A percentile compares a stretch with the other conserved stretches of the same genome.
phyloP scores from a whole-genome alignment of 139 green algal species.

The Protoeuglena noctilucae region DNA sequence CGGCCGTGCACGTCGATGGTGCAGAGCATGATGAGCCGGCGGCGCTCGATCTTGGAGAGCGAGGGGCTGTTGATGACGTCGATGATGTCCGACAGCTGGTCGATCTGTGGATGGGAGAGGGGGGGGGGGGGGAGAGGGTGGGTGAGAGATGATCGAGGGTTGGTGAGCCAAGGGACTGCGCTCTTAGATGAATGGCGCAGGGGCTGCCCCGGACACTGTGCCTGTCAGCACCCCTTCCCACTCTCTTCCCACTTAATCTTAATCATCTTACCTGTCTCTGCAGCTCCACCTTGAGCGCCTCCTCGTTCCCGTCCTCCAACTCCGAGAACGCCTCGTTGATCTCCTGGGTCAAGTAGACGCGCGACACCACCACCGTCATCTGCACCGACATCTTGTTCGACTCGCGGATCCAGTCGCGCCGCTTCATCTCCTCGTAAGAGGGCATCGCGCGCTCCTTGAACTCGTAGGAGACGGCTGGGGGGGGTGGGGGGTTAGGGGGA shows the following conservation, averaged over 20 bases:
- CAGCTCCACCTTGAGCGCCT: constrained; percentile 57
- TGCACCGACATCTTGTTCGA: constrained; percentile 66
- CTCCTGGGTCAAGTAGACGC: constrained; percentile 80
- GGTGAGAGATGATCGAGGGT: no score
- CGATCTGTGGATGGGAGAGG: no score
- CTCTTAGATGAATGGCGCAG: no score
- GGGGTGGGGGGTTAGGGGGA: no score
- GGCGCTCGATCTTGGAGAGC: constrained; percentile 61
- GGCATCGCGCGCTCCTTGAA: constrained; percentile 53
- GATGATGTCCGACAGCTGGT: constrained; percentile 65
- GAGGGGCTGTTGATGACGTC: constrained; percentile 66
- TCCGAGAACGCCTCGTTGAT: constrained; percentile 77
- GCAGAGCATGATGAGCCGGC: constrained; percentile 88
- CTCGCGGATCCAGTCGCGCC: constrained; percentile 69
- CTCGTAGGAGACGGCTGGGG: constrained; percentile 47
- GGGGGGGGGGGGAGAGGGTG: no score
- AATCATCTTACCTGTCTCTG: constrained; percentile 10
- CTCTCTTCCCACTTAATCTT: no score
- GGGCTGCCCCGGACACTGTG: no score
- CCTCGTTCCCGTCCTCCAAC: constrained; percentile 82
- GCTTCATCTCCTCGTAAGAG: constrained; percentile 70
- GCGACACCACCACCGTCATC: constrained; percentile 63
- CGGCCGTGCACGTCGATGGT: constrained; percentile 86
- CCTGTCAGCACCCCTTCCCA: no score
- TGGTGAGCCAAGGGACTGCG: no score